Evolutionary conservation across 148 eudicot species (phyloP).

Genomic region (Rhododendron vialii): DNA sequence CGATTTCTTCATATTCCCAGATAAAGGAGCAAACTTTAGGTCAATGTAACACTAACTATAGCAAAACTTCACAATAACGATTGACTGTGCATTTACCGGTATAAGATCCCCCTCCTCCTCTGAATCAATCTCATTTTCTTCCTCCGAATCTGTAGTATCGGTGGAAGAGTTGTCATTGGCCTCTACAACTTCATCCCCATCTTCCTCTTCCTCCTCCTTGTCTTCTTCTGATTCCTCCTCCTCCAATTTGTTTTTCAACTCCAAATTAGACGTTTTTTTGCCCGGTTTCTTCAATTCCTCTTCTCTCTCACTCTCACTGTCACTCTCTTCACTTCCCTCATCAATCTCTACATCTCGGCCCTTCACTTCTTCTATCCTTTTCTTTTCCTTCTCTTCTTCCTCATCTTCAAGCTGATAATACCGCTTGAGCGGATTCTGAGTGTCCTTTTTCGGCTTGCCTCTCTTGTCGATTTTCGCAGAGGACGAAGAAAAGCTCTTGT

Average conservation of each 20-base stretch:
- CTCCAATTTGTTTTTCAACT: conserved; percentile 22
- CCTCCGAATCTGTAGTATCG: conserved; percentile 46
- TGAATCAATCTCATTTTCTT: conserved; percentile 25
- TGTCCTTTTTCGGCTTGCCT: conserved; percentile 45
- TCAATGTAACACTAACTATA: background rate
- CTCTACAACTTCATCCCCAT: conserved; percentile 18
- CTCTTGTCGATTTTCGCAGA: conserved; percentile 68
- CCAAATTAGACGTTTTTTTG: conserved; percentile 11
- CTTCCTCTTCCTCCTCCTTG: conserved; percentile 3
- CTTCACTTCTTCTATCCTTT: conserved; percentile 8
- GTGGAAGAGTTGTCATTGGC: conserved; percentile 34
- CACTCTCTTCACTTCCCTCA: conserved; percentile 15
- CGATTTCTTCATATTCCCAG: too few relatives aligned
- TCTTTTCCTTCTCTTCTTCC: conserved; percentile 12
- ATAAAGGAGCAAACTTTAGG: background rate
- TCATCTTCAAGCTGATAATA: conserved; percentile 55
- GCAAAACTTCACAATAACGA: background rate
- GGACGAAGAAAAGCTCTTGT: conserved; percentile 52
- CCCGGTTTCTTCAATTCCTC: conserved; percentile 14
- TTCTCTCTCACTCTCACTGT: conserved; percentile 16
- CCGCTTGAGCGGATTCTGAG: conserved; percentile 40
- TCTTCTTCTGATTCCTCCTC: conserved; percentile 24
- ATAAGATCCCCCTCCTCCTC: conserved; percentile 46
- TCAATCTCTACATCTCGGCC: conserved; percentile 20
- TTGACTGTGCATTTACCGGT: conserved; percentile 30